Conservation (phyloP, 2,329 filamentous ascomycete genomes). For the Penicillium sp. region DNA sequence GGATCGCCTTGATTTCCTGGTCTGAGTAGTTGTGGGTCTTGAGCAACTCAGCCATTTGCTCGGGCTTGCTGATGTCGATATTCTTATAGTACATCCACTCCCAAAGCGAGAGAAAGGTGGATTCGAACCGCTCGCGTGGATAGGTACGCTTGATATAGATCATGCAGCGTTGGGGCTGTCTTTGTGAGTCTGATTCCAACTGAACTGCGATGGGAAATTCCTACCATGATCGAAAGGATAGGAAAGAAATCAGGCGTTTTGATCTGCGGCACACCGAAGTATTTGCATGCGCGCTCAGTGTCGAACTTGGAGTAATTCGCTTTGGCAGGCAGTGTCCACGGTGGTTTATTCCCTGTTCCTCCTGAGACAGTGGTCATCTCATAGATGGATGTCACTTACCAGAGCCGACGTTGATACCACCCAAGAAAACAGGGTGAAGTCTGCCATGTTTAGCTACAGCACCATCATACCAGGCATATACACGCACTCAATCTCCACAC, state of each 20-base stretch:
- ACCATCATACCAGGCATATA: background rate
- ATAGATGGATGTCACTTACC: conserved; percentile 39
- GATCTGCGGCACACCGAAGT: conserved; percentile 43
- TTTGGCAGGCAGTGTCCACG: conserved; percentile 67
- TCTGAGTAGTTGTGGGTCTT: conserved; percentile 17
- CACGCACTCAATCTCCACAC: conserved; percentile 62
- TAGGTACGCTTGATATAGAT: conserved; percentile 60
- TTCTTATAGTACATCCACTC: conserved; percentile 59
- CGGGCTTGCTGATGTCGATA: conserved; percentile 56
- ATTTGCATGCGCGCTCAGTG: conserved; percentile 45
- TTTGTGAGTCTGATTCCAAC: conserved; percentile 13
- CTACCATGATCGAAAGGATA: conserved; percentile 50
- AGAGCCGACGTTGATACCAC: conserved; percentile 57
- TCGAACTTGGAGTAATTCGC: conserved; percentile 54
- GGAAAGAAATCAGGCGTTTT: conserved; percentile 48
- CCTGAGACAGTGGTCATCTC: background rate
- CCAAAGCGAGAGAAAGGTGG: conserved; percentile 54
- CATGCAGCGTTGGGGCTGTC: conserved; percentile 59
- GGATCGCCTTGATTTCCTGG: conserved; percentile 52
- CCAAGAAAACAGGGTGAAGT: conserved; percentile 67
- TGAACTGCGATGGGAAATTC: conserved; percentile 27
- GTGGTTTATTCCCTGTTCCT: conserved; percentile 63
- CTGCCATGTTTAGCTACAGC: conserved; percentile 39
- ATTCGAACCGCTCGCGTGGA: conserved; percentile 48
- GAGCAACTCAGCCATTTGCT: conserved; percentile 47